A percentile compares a stretch with the other conserved stretches of the same genome.
phyloP scores from a whole-genome alignment of 139 green algal genomes.

The Mychonastes homosphaera region DNA sequence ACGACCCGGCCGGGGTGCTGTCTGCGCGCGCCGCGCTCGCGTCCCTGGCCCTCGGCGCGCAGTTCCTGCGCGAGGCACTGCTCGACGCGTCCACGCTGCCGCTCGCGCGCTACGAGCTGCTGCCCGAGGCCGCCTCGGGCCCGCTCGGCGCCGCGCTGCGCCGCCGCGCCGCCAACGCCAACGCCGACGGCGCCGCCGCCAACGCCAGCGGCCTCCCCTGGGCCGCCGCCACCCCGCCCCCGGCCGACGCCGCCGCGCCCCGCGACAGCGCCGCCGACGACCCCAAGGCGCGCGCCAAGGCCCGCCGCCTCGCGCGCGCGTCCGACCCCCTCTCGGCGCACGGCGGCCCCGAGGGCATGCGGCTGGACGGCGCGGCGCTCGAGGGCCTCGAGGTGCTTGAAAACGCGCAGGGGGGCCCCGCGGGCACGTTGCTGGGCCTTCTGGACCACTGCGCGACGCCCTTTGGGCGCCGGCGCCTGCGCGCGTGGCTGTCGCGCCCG shows the following conservation, averaged over 20 bases:
- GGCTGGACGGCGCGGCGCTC: slow-evolving; percentile 84
- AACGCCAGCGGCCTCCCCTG: background rate
- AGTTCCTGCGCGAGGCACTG: slow-evolving; percentile 52
- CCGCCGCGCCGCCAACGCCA: too few species aligned
- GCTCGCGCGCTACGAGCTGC: slow-evolving; percentile 41
- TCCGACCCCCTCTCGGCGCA: too few species aligned
- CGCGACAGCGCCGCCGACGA: too few species aligned
- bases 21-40: slow-evolving; percentile 23
- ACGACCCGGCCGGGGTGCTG: slow-evolving; percentile 2
- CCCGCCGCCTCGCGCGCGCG: too few species aligned
- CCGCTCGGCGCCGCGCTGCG: slow-evolving; percentile 12
- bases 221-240: too few species aligned
- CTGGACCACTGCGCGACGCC: slow-evolving; percentile 81
- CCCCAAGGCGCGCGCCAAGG: too few species aligned
- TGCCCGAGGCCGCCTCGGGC: slow-evolving; percentile 32
- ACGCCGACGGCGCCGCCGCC: background rate
- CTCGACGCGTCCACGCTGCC: slow-evolving; percentile 65
- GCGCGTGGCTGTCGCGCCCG: slow-evolving; percentile 78
- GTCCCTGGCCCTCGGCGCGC: slow-evolving; percentile 18
- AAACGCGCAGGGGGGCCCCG: slow-evolving; percentile 60
- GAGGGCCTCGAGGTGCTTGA: slow-evolving; percentile 91
- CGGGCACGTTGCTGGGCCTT: slow-evolving; percentile 71
- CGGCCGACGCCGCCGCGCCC: too few species aligned
- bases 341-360: slow-evolving; percentile 42
- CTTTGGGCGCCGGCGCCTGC: slow-evolving; percentile 73